Conservation (phyloP, 192 early-diverging fungal species). For the Gigaspora rosea region DNA sequence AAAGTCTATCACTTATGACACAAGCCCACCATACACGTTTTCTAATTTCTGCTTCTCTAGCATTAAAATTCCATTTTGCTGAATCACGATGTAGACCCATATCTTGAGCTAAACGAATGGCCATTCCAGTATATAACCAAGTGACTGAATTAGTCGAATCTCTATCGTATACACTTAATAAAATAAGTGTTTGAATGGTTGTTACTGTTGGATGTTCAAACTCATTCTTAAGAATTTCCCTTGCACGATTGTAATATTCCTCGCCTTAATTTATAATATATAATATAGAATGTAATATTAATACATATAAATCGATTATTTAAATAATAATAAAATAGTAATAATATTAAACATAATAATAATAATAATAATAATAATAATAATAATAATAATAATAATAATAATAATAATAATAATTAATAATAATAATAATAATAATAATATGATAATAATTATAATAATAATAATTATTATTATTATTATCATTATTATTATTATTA, state of each 20-base stretch:
- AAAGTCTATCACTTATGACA: conserved; percentile 69
- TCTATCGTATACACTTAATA: conserved; percentile 68
- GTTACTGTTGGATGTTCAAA: conserved; percentile 60
- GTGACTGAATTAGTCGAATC: conserved; percentile 63
- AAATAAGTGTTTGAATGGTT: conserved; percentile 64
- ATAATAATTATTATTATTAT: no score
- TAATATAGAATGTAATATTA: no score
- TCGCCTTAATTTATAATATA: neutral
- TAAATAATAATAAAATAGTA: no score
- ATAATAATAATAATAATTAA: no score
- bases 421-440: no score
- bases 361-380: no score
- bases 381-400: no score
- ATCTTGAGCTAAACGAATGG: conserved; percentile 74
- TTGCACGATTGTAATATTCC: conserved; percentile 68
- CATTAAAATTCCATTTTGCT: conserved; percentile 53
- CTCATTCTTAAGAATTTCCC: conserved; percentile 66
- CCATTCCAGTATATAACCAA: conserved; percentile 79
- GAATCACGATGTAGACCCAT: conserved; percentile 73
- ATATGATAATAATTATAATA: no score
- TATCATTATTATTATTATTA: no score
- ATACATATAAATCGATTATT: no score
- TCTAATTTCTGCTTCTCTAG: conserved; percentile 59
- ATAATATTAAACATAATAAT: no score
- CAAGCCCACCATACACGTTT: conserved; percentile 77